phyloP scores from a whole-genome alignment of 495 filamentous ascomycete genomes.

The Penicillium herquei region DNA sequence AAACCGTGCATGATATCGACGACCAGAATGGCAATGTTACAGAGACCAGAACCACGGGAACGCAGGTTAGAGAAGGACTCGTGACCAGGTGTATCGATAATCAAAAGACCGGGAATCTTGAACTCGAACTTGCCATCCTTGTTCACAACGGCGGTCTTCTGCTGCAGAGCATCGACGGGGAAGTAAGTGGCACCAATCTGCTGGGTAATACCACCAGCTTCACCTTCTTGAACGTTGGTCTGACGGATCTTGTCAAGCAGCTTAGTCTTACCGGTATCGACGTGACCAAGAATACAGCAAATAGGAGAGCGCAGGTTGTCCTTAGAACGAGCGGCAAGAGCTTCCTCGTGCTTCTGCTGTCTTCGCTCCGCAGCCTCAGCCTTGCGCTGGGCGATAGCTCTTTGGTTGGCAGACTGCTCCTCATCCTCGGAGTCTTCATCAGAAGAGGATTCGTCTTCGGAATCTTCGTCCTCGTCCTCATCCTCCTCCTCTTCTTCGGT shows the following conservation, averaged over 20 bases:
- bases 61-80: slow-evolving; percentile 99
- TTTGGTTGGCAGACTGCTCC: slow-evolving; percentile 62
- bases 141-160: slow-evolving; percentile 94
- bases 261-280: slow-evolving; percentile 99
- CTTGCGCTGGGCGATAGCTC: slow-evolving; percentile 71
- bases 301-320: slow-evolving; percentile 96
- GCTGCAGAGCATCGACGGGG: slow-evolving; percentile 86
- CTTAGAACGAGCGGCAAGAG: slow-evolving; percentile 85
- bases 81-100: slow-evolving; percentile 99
- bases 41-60: slow-evolving; percentile 93
- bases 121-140: slow-evolving; percentile 87
- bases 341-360: slow-evolving; percentile 85
- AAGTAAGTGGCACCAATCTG: slow-evolving; percentile 99
- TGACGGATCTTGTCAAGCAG: slow-evolving; percentile 97
- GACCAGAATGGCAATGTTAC: slow-evolving; percentile 98
- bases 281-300: slow-evolving; percentile 99
- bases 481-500: slow-evolving; percentile 21
- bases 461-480: slow-evolving; percentile 39
- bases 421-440: slow-evolving; percentile 67
- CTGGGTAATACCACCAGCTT: slow-evolving; percentile 99
- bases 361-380: slow-evolving; percentile 88
- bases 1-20: slow-evolving; percentile 99
- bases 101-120: slow-evolving; percentile 94
- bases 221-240: slow-evolving; percentile 98
- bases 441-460: slow-evolving; percentile 52